These are phyloP conservation scores for Rosa lucieae DNA, from an alignment of 306 rosid genomes.

Conservation along the genomic window DNA sequence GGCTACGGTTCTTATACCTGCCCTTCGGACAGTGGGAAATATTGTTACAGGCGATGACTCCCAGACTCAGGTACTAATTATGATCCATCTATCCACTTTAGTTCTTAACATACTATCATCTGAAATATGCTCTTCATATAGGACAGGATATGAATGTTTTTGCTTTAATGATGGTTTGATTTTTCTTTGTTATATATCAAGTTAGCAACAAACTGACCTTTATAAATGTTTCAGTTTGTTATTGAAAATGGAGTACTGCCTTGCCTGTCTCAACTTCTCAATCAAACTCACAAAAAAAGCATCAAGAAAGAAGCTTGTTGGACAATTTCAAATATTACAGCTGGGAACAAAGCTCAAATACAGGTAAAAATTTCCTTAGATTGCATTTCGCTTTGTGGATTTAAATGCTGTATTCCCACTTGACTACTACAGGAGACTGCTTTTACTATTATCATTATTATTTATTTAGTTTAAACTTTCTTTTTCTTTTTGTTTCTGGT, in stretches of 20 bases:
- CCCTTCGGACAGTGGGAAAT: constrained; percentile 65
- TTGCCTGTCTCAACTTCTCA: constrained; percentile 53
- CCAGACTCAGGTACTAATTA: constrained; percentile 58
- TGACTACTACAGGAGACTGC: neutral
- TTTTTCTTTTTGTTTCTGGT: neutral
- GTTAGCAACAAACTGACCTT: constrained; percentile 9
- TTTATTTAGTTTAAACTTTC: neutral
- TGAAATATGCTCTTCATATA: neutral
- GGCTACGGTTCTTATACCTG: constrained; percentile 55
- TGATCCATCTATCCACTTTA: neutral
- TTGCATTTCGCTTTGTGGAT: neutral
- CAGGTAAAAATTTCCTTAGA: constrained; percentile 36
- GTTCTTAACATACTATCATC: neutral
- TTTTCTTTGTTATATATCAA: neutral
- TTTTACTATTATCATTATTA: neutral
- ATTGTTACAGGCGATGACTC: constrained; percentile 63
- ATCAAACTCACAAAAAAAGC: constrained; percentile 55
- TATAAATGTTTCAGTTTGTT: constrained; percentile 42
- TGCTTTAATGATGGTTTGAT: neutral
- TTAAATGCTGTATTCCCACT: neutral
- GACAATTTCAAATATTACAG: constrained; percentile 73
- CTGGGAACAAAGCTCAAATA: constrained; percentile 66
- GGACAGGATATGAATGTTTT: neutral
- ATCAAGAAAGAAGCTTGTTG: constrained; percentile 74
- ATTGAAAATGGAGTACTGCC: constrained; percentile 57